Evolutionary conservation across 257 asterid genomes (phyloP).

Genomic region (Solanum medicagineum): DNA sequence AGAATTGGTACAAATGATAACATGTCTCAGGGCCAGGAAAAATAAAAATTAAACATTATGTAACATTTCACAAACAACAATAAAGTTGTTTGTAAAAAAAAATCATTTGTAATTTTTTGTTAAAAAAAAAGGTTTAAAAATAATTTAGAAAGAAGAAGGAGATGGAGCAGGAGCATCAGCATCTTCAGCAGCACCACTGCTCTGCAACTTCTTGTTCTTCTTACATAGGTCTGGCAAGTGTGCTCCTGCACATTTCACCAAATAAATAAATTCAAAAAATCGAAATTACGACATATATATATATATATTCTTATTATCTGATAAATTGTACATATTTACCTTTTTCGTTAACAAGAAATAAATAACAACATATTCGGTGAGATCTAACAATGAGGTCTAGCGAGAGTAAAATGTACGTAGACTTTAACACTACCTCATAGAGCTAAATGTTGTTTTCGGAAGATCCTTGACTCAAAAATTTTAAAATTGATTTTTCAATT

Average conservation of each 20-base stretch:
- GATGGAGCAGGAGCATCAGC: slow-evolving; percentile 24
- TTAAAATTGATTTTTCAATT: too few relatives aligned
- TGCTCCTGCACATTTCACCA: neutral
- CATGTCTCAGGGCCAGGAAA: neutral
- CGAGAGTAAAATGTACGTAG: too few relatives aligned
- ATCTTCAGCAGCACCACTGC: slow-evolving; percentile 1
- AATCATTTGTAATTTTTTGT: neutral
- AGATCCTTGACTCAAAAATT: too few relatives aligned
- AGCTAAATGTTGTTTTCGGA: too few relatives aligned
- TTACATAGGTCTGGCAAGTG: slow-evolving; percentile 4
- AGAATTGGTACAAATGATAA: neutral
- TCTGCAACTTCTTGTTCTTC: slow-evolving; percentile 1
- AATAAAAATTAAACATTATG: neutral
- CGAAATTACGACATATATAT: neutral
- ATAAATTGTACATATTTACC: too few relatives aligned
- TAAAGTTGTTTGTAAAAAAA: neutral
- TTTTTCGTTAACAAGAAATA: too few relatives aligned
- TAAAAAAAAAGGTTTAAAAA: neutral
- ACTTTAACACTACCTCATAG: too few relatives aligned
- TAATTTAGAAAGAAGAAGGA: slow-evolving; percentile 13
- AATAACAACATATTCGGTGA: too few relatives aligned
- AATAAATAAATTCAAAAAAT: neutral
- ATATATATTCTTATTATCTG: too few relatives aligned
- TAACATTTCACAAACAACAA: neutral
- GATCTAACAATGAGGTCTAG: too few relatives aligned